phyloP scores from a whole-genome alignment of 345 rosid species.

The Populus ilicifolia region DNA sequence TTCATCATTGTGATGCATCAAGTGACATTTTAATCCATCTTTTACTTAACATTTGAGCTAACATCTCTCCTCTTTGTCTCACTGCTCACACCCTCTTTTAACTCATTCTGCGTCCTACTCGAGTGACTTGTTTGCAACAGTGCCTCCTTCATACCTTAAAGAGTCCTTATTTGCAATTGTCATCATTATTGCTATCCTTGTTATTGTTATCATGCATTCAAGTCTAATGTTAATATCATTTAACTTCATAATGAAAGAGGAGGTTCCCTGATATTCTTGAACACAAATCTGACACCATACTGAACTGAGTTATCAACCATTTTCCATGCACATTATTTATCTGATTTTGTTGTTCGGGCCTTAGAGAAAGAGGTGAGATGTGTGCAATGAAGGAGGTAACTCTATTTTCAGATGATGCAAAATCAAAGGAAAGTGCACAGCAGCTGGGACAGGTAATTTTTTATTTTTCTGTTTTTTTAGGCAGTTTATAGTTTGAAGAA shows the following conservation, averaged over 20 bases:
- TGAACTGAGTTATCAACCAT: neutral
- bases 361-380: constrained; percentile 80
- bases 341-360: neutral
- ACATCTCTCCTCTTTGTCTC: neutral
- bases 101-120: neutral
- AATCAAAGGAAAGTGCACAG: constrained; percentile 72
- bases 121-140: neutral
- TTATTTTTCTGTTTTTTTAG: neutral
- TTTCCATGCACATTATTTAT: neutral
- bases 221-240: neutral
- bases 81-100: neutral
- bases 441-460: constrained; percentile 60
- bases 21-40: neutral
- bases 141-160: too few species aligned
- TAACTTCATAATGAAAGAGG: neutral
- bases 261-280: neutral
- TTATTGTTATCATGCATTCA: neutral
- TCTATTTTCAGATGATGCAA: constrained; percentile 69
- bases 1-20: neutral
- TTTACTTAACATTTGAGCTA: neutral
- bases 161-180: neutral
- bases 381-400: constrained; percentile 92
- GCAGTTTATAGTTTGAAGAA: neutral
- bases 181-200: neutral
- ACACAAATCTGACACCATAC: neutral